These are phyloP conservation scores for Laguncularia racemosa DNA, from an alignment of 345 rosid species.

Conservation along the genomic window DNA sequence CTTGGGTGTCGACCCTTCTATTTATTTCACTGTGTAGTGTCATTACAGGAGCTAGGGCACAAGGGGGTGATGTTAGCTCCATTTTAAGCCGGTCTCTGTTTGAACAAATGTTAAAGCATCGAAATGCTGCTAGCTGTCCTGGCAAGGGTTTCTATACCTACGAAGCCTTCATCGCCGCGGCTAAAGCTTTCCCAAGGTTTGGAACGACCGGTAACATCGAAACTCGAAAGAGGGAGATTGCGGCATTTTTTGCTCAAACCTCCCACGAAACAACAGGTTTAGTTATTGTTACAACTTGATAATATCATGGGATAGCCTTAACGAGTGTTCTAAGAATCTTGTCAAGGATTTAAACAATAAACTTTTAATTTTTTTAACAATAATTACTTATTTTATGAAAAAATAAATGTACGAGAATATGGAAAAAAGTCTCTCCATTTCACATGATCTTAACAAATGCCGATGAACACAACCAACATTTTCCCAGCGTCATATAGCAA, in stretches of 20 bases:
- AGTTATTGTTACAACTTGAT: no score
- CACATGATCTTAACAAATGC: no score
- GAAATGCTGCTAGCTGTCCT: constrained; percentile 35
- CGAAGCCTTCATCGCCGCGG: constrained; percentile 50
- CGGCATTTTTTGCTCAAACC: constrained; percentile 65
- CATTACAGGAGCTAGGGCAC: background rate
- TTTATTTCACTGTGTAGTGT: background rate
- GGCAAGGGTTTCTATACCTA: constrained; percentile 49
- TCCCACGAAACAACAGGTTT: constrained; percentile 68
- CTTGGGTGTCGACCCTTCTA: constrained; percentile 4
- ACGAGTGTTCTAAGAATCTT: no score
- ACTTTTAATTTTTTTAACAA: no score
- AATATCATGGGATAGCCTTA: no score
- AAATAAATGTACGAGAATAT: no score
- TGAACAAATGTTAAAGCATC: constrained; percentile 42
- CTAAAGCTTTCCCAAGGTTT: constrained; percentile 34
- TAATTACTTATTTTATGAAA: no score
- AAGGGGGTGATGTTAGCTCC: constrained; percentile 7
- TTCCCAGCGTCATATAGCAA: no score
- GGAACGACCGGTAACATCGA: constrained; percentile 36
- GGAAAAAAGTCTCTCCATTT: no score
- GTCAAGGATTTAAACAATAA: no score
- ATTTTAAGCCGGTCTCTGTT: constrained; percentile 21
- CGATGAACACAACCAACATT: no score
- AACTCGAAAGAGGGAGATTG: constrained; percentile 43